phyloP scores from a whole-genome alignment of 306 rosid species.

The Abrus precatorius region DNA sequence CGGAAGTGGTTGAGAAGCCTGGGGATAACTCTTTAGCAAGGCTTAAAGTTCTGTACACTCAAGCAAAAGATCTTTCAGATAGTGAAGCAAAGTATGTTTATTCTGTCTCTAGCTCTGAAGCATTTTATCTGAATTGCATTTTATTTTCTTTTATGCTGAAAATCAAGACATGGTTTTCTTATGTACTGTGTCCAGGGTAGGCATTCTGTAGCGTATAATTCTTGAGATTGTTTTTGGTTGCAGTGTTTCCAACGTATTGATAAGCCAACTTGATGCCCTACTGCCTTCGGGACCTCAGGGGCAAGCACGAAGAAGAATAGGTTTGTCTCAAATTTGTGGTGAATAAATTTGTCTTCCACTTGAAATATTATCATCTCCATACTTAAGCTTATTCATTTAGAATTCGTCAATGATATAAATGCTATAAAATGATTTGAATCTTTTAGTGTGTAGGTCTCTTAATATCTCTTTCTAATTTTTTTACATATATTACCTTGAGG shows the following conservation, averaged over 20 bases:
- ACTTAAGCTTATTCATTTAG: constrained; percentile 15
- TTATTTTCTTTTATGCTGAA: constrained; percentile 11
- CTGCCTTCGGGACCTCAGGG: constrained; percentile 85
- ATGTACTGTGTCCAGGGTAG: constrained; percentile 30
- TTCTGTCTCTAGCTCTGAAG: constrained; percentile 45
- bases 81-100: constrained; percentile 69
- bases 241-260: constrained; percentile 69
- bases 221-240: constrained; percentile 53
- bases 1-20: constrained; percentile 96
- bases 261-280: constrained; percentile 78
- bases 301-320: constrained; percentile 86
- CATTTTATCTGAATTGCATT: constrained; percentile 28
- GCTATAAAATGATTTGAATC: constrained; percentile 4
- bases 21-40: constrained; percentile 84
- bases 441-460: constrained; percentile 35
- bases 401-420: constrained; percentile 11
- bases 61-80: constrained; percentile 90
- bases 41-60: constrained; percentile 72
- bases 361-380: constrained; percentile 25
- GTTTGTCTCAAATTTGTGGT: constrained; percentile 56
- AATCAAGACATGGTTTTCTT: neutral
- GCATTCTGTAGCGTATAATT: constrained; percentile 41
- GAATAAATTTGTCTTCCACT: constrained; percentile 21
- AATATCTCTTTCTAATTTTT: constrained; percentile 24
- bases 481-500: neutral